phyloP scores from a whole-genome alignment of 179 eudicot genomes.

The Dionaea muscipula region DNA sequence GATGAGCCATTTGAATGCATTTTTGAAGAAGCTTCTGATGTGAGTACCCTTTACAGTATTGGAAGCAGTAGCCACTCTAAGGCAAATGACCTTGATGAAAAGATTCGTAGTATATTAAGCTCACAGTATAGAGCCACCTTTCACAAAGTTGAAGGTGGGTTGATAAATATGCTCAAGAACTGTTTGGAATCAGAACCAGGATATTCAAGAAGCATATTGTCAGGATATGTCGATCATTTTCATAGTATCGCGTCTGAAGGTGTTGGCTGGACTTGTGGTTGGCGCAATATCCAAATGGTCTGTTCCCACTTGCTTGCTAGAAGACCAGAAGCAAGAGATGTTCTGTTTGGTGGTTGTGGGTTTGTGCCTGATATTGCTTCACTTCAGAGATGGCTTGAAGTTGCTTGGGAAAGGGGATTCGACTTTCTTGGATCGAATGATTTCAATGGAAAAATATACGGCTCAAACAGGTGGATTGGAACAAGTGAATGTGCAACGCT shows the following conservation, averaged over 20 bases:
- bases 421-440: constrained; percentile 47
- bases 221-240: constrained; percentile 78
- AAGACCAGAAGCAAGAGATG: constrained; percentile 45
- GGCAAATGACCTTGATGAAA: constrained; percentile 24
- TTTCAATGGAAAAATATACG: constrained; percentile 45
- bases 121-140: constrained; percentile 34
- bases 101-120: constrained; percentile 23
- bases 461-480: constrained; percentile 78
- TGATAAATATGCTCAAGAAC: constrained; percentile 40
- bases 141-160: constrained; percentile 37
- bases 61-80: constrained; percentile 9
- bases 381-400: constrained; percentile 90
- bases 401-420: constrained; percentile 82
- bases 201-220: constrained; percentile 36
- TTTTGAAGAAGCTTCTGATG: constrained; percentile 17
- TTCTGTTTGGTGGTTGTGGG: constrained; percentile 69
- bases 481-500: constrained; percentile 88
- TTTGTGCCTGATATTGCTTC: constrained; percentile 78
- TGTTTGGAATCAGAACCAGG: constrained; percentile 53
- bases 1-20: constrained; percentile 2
- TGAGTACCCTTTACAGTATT: constrained; percentile 24
- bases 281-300: constrained; percentile 95
- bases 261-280: constrained; percentile 96
- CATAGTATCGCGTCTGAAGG: constrained; percentile 52
- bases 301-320: constrained; percentile 59